Percentiles rank a stretch among this genome's conserved stretches.
Evolutionary conservation across 2,329 filamentous ascomycete genomes (phyloP).

Genomic region (Dothideomycetes sp.): DNA sequence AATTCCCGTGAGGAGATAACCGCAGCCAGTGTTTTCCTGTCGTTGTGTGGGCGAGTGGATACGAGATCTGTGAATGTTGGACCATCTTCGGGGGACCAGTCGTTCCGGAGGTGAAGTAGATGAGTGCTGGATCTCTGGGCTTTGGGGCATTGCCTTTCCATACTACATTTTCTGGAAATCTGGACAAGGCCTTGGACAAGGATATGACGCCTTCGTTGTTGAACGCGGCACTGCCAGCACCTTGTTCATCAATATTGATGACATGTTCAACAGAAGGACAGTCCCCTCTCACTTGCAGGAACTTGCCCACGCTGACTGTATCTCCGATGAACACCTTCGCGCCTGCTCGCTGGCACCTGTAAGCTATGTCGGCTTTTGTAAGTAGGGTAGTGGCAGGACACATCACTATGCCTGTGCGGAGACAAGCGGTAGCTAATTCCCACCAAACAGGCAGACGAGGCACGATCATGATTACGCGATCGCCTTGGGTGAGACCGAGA

Average conservation of each 20-base stretch:
- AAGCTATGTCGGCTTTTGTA: constrained; percentile 29
- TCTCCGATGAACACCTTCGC: constrained; percentile 30
- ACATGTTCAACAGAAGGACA: constrained; percentile 24
- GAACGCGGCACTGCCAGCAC: not conserved
- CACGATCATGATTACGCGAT: constrained; percentile 26
- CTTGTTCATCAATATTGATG: constrained; percentile 19
- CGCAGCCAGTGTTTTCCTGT: constrained; percentile 29
- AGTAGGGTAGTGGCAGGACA: constrained; percentile 28
- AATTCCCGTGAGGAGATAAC: constrained; percentile 16
- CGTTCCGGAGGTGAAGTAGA: constrained; percentile 31
- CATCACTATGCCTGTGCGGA: constrained; percentile 26
- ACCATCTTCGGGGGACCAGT: constrained; percentile 32
- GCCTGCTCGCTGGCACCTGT: constrained; percentile 21
- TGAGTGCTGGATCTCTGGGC: constrained; percentile 22
- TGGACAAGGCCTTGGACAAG: constrained; percentile 16
- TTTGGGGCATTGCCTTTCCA: constrained; percentile 13
- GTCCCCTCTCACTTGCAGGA: constrained; percentile 18
- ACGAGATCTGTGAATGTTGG: constrained; percentile 29
- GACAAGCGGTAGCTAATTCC: constrained; percentile 27
- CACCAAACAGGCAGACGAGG: constrained; percentile 25
- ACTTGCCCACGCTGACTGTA: constrained; percentile 21
- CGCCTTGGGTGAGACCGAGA: constrained; percentile 22
- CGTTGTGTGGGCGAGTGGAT: constrained; percentile 27
- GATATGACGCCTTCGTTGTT: constrained; percentile 16
- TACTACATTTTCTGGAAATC: constrained; percentile 16